Evolutionary conservation across 768 basidiomycete species (phyloP).

Genomic region (Lentinus tigrinus): DNA sequence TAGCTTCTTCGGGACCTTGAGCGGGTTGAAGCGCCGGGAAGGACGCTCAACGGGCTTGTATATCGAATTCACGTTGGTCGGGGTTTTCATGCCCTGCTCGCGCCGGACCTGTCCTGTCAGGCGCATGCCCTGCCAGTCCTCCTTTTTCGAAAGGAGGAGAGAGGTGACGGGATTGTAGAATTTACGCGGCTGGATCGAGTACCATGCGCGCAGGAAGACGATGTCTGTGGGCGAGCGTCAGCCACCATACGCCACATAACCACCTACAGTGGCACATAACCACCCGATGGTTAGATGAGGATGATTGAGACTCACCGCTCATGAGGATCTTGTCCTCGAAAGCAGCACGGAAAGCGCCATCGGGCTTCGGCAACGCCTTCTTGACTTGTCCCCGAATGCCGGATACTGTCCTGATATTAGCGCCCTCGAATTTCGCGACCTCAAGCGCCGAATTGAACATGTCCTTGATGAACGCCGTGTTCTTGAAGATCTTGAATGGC

Average conservation of each 20-base stretch:
- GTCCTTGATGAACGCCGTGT: conserved; percentile 96
- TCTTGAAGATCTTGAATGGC: conserved; percentile 98
- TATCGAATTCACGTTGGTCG: conserved; percentile 76
- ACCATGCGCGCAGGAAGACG: conserved; percentile 95
- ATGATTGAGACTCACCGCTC: conserved; percentile 65
- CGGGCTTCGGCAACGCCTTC: conserved; percentile 92
- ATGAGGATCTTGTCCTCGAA: conserved; percentile 98
- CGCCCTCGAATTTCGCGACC: conserved; percentile 98
- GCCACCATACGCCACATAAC: background rate
- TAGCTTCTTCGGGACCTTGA: conserved; percentile 86
- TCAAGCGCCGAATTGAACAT: conserved; percentile 95
- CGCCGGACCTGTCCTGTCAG: conserved; percentile 89
- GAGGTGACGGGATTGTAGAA: conserved; percentile 97
- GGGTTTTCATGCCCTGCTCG: conserved; percentile 84
- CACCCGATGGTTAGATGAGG: too few relatives aligned
- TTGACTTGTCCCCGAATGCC: conserved; percentile 97
- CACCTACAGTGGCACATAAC: too few relatives aligned
- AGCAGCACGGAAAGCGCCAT: conserved; percentile 92
- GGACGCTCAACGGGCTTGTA: conserved; percentile 84
- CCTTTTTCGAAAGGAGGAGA: conserved; percentile 78
- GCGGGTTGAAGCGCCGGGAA: conserved; percentile 84
- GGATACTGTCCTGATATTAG: conserved; percentile 92
- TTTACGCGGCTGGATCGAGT: conserved; percentile 90
- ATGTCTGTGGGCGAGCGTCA: conserved; percentile 50
- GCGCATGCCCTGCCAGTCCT: conserved; percentile 91